Conservation (phyloP, 2,329 filamentous ascomycete species). For the Pestalotiopsis sp. region DNA sequence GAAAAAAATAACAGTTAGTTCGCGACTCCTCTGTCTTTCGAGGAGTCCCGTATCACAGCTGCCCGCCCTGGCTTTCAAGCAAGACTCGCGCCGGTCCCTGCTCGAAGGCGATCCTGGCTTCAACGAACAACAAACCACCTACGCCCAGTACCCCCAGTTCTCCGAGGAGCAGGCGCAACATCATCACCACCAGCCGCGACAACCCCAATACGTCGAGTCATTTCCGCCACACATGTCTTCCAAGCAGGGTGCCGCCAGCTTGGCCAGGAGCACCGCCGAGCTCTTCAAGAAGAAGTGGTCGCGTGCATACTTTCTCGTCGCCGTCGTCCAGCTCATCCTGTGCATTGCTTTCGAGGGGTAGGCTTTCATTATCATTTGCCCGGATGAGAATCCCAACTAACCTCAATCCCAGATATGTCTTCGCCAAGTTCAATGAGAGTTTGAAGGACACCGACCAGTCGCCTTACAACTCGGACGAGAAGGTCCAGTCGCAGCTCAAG, state of each 20-base stretch:
- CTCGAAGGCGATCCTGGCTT: slow-evolving; percentile 39
- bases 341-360: slow-evolving; percentile 87
- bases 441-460: slow-evolving; percentile 41
- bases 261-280: slow-evolving; percentile 62
- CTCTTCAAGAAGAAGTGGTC: slow-evolving; percentile 86
- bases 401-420: slow-evolving; percentile 70
- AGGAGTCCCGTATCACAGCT: slow-evolving; percentile 30
- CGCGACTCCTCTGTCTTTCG: slow-evolving; percentile 19
- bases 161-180: slow-evolving; percentile 23
- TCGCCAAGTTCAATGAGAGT: slow-evolving; percentile 78
- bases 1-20: background rate
- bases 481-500: slow-evolving; percentile 56
- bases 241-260: slow-evolving; percentile 33
- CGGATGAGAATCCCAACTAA: background rate
- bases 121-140: slow-evolving; percentile 21
- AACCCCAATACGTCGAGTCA: slow-evolving; percentile 32
- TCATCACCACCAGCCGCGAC: slow-evolving; percentile 18
- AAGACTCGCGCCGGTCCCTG: slow-evolving; percentile 48
- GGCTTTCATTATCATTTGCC: slow-evolving; percentile 34
- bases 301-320: slow-evolving; percentile 77
- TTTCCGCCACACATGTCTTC: slow-evolving; percentile 35
- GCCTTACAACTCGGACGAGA: slow-evolving; percentile 38
- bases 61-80: slow-evolving; percentile 49
- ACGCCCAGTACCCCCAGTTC: slow-evolving; percentile 18
- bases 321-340: slow-evolving; percentile 75